Conservation (phyloP, 257 asterid genomes). For the Ophiorrhiza pumila region DNA sequence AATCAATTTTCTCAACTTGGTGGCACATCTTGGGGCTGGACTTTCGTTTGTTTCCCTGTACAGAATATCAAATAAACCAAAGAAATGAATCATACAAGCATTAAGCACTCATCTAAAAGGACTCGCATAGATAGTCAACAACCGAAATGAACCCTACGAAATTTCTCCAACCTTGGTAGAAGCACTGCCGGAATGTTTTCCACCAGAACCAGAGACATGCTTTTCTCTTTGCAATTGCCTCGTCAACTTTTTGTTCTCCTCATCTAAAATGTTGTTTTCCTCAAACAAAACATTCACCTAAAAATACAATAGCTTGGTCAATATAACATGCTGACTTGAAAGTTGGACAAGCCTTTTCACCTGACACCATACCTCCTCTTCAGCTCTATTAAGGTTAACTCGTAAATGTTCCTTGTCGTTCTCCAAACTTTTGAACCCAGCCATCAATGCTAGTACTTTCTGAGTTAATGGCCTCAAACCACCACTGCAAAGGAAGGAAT, state of each 20-base stretch:
- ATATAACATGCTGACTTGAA: neutral
- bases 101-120: neutral
- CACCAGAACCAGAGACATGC: conserved; percentile 46
- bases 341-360: neutral
- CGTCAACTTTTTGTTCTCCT: conserved; percentile 56
- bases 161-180: conserved; percentile 54
- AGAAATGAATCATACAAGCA: conserved; percentile 5
- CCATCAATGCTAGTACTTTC: conserved; percentile 59
- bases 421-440: conserved; percentile 51
- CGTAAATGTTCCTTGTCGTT: conserved; percentile 68
- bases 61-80: conserved; percentile 6
- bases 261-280: conserved; percentile 53
- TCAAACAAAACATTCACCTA: conserved; percentile 62
- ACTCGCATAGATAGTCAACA: neutral
- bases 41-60: conserved; percentile 72
- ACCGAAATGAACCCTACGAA: neutral
- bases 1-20: conserved; percentile 56
- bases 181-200: conserved; percentile 40
- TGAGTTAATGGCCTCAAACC: conserved; percentile 67
- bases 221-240: conserved; percentile 49
- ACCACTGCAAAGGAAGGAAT: conserved; percentile 24
- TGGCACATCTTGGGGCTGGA: conserved; percentile 55
- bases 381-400: conserved; percentile 71
- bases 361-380: conserved; percentile 64
- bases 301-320: conserved; percentile 14